Base-by-base conservation (phyloP, 805 yeast genomes). In the Wickerhamomyces hampshirensis region DNA sequence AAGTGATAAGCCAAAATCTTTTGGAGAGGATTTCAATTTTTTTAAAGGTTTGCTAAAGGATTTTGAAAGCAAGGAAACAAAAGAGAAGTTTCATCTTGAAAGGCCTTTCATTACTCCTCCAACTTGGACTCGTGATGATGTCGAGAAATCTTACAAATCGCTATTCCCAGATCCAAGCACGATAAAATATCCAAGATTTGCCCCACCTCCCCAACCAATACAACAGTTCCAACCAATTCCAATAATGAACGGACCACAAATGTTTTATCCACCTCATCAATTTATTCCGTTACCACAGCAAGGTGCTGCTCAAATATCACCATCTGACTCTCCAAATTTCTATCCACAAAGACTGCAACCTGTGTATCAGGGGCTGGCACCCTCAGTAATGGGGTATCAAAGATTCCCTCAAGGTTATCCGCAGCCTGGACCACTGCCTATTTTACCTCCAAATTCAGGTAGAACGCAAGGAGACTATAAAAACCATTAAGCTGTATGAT, bases 91-190 rank as follows among this genome's bases (percentile, higher is more conserved):
- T 34, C 48, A 59, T 16, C 65, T 80, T 42, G 88, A 80, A 46
- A 75, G 67, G 48, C 78, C 93, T 6, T 85, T 73, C 56, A 67
- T 68, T 28, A 80, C 91, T 0, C 80, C 85, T 8, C 94, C 94
- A 34, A 80, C 89, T 0, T 84, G 94, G 94, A 66, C 32, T 15
- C 42, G 40, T 30, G 48, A 49, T 24, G 48, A 47, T 3, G 58
- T 71, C 17, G 83, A 75, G 30, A 77, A 73, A 39, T 66, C 81
- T 2, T 75, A 76, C 58, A 71, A 66, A 37, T 59, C 64, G 13
- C 55, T 73, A 27, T 77, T 78, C 59, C 73, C 79, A 3, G 66
- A 66, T 37, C 26, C 38, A 7, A 44, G 46, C 8, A 28, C 36
- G 12, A 5, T 38, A 5, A 45, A 40, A 33, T 35, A 42, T 4